Evolutionary conservation across 1,139 yeast species (phyloP), one percentile per base, ranked within the genome.

Genomic region (Zhuliangozyma blackwelliae): DNA sequence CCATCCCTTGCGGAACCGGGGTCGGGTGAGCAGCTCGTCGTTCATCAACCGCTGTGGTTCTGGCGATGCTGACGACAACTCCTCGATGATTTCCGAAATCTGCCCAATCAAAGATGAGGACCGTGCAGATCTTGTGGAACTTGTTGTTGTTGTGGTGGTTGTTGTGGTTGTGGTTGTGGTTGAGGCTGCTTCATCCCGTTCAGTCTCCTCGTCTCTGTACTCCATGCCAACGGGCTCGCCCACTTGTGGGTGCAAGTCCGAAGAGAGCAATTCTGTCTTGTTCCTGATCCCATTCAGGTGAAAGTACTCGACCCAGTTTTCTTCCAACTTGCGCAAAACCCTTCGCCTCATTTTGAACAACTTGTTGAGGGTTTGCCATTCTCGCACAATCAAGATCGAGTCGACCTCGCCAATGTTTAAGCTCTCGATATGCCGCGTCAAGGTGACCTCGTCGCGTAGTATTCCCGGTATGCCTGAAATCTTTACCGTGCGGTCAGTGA

Each of bases 321-420:
- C 66, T 57, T 90, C 97, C 10, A 88, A 60, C 39, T 70, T 72
- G 30, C 68, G 57, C 12, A 89, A 52, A 1, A 85, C 62, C 16
- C 55, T 48, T 30, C 69, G 67, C 29, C 97, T 69, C 41, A 75
- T 65, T 36, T 72, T 75, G 56, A 83, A 84, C 25, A 92, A 62
- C 29, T 60, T 54, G 47, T 88, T 88, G 39, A 92, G 64, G 23
- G 71, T 73, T 10, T 75, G 75, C 97, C 97, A 92, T 54, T 90
- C 90, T 41, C 88, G 69, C 44, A 96, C 94, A 7, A 92, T 76
- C 3, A 84, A 80, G 9, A 90, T 73, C 0, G 82, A 71, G 25
- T 83, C 76, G 1, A 90, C 95, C 42, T 76, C 79, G 2, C 96
- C 97, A 32, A 90, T 82, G 21, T 84, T 82, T 32, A 90, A 64